phyloP scores from a whole-genome alignment of 257 asterid genomes.

The Solanum neorickii region DNA sequence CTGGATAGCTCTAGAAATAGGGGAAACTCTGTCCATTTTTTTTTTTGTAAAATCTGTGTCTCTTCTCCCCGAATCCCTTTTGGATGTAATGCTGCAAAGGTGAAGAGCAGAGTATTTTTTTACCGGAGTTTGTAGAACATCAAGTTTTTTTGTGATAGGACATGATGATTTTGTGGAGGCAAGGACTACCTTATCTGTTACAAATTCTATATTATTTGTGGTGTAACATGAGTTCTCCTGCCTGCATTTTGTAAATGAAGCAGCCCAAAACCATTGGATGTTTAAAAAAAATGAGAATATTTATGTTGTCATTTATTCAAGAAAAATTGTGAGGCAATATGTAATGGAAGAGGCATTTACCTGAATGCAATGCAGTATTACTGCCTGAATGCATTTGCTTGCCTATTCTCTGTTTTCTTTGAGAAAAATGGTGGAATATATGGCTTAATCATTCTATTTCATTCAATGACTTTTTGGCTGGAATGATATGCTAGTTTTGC shows the following conservation, averaged over 20 bases:
- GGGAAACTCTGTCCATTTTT: neutral
- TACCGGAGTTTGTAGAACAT: neutral
- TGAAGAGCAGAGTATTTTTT: neutral
- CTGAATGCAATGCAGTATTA: neutral
- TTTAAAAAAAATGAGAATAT: too few relatives aligned
- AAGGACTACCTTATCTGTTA: neutral
- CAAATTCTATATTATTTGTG: too few relatives aligned
- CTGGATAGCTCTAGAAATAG: neutral
- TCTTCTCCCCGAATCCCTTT: neutral
- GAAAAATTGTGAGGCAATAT: neutral
- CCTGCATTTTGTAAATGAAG: too few relatives aligned
- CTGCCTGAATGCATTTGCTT: neutral
- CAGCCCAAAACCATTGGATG: too few relatives aligned
- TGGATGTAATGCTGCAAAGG: neutral
- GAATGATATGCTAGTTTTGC: neutral
- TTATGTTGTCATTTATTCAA: neutral
- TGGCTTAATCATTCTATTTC: too few relatives aligned
- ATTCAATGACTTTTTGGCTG: neutral
- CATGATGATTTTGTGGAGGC: neutral
- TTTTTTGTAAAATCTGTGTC: neutral
- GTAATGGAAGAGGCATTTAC: neutral
- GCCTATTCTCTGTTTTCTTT: neutral
- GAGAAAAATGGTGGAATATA: too few relatives aligned
- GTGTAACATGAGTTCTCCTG: too few relatives aligned
- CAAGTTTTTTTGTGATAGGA: neutral